Evolutionary conservation across 192 early-diverging fungal genomes (phyloP), one percentile per base, ranked within the genome.

Genomic region (Coemansia sp.): DNA sequence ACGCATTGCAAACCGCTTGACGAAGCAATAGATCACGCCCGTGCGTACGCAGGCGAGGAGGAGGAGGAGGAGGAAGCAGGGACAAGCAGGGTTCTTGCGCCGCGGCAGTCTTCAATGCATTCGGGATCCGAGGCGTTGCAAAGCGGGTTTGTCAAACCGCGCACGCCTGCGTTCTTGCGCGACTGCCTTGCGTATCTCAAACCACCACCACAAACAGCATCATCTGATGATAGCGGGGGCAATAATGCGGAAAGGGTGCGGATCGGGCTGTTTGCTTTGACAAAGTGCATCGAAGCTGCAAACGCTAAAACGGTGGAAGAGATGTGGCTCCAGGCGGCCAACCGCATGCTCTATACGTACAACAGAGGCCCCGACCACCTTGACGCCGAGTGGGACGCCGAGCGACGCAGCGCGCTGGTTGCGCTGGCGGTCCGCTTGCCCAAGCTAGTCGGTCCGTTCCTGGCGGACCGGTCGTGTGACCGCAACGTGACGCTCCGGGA

Each of bases 401-500:
- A 69, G 59, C 62, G 79, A 5, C 54, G 40, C 15, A 13, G 32
- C n/a, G 60, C 67, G 25, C 61, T 81, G 53, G 74, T 67, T 10
- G 74, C 63, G 22, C 43, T 81, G 45, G 62, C 74, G 2, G 61
- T 73, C 14, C 61, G 61, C 5, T 29, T 76, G 52, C 79, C 79
- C 0, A 41, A 55, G 35, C 34, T 33, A 9, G 38, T 76, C 8
- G 79, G 79, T 0, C 70, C 79, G 57, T 81, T 76, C 45, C 32
- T 81, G 66, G 73, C 74, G 4, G 74, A 81, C 58, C 58, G 70
- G 5, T 67, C 74, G 33, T 66, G 70, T 48, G 79, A 81, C 41
- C 63, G 74, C 46, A 76, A 81, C 23, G 32, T 81, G 70, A 76
- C 73, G 0, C 17, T 70, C 10, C 57, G 49, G 58, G 74, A 81